A percentile compares a stretch with the other conserved stretches of the same genome.
These are phyloP conservation scores for Xylaria intraflava DNA, from an alignment of 495 filamentous ascomycete genomes.

Conservation along the genomic window DNA sequence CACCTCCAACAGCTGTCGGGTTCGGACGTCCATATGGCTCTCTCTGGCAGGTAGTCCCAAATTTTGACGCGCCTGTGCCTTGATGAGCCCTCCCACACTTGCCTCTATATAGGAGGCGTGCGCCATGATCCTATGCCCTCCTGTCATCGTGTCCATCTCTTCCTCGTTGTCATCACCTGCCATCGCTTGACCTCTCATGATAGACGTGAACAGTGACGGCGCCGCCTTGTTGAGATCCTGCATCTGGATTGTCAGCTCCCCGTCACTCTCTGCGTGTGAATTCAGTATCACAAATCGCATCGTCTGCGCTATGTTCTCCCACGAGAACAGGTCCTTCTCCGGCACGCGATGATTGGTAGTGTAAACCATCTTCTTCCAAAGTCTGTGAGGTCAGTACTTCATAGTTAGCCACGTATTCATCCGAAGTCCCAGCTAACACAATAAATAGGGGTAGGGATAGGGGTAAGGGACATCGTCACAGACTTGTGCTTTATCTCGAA, in stretches of 20 bases:
- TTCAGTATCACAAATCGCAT: neutral
- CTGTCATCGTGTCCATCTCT: neutral
- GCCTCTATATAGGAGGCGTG: neutral
- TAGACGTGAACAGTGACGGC: neutral
- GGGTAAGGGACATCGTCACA: neutral
- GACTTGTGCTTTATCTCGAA: constrained; percentile 1
- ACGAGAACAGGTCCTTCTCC: neutral
- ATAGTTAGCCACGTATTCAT: neutral
- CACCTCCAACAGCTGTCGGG: neutral
- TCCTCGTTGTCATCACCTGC: neutral
- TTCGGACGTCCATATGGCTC: neutral
- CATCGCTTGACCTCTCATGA: neutral
- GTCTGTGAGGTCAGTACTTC: too few species aligned
- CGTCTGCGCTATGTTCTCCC: neutral
- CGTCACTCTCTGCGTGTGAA: neutral
- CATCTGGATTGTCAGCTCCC: neutral
- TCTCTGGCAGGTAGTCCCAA: neutral
- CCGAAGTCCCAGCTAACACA: too few species aligned
- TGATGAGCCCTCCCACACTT: neutral
- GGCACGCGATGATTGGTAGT: neutral
- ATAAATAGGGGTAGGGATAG: neutral
- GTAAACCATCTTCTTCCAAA: neutral
- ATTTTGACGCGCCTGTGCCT: neutral
- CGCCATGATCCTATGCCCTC: neutral
- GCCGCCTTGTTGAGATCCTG: neutral